Evolutionary conservation across 805 yeast genomes (phyloP).

Genomic region (Torulaspora microellipsoides): DNA sequence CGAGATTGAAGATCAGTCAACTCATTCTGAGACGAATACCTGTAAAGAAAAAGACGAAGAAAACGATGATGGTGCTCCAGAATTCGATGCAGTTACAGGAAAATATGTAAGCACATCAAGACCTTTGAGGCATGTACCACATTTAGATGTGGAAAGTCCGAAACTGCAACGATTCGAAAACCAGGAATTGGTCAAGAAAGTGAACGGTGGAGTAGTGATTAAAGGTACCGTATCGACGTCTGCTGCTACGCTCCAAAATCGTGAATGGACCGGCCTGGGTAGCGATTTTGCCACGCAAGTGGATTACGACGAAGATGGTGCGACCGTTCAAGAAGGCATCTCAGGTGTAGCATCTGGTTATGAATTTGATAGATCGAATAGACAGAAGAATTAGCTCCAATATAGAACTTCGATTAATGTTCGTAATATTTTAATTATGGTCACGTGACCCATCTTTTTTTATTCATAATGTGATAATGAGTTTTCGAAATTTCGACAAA

Average conservation of each 20-base stretch:
- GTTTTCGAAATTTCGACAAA: too few species aligned
- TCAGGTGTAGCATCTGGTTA: constrained; percentile 91
- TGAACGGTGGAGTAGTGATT: constrained; percentile 57
- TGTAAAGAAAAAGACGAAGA: constrained; percentile 13
- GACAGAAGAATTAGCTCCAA: too few species aligned
- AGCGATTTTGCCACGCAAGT: constrained; percentile 63
- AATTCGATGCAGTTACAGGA: constrained; percentile 87
- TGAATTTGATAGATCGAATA: constrained; percentile 35
- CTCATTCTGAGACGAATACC: constrained; percentile 14
- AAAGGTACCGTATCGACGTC: constrained; percentile 85
- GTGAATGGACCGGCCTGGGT: constrained; percentile 88
- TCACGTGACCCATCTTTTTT: too few species aligned
- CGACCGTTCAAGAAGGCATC: constrained; percentile 75
- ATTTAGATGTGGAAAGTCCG: constrained; percentile 54
- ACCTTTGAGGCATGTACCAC: constrained; percentile 67
- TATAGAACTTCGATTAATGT: too few species aligned
- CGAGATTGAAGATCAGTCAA: constrained; percentile 34
- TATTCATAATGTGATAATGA: too few species aligned
- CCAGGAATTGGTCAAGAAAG: constrained; percentile 47
- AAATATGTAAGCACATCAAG: constrained; percentile 59
- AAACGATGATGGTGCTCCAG: constrained; percentile 60
- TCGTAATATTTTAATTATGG: too few species aligned
- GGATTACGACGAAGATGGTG: constrained; percentile 54
- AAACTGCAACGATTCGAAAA: constrained; percentile 16
- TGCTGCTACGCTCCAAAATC: constrained; percentile 64